These are phyloP conservation scores for Umbellularia californica DNA, from an alignment of 164 flowering plant genomes.

Conservation along the genomic window DNA sequence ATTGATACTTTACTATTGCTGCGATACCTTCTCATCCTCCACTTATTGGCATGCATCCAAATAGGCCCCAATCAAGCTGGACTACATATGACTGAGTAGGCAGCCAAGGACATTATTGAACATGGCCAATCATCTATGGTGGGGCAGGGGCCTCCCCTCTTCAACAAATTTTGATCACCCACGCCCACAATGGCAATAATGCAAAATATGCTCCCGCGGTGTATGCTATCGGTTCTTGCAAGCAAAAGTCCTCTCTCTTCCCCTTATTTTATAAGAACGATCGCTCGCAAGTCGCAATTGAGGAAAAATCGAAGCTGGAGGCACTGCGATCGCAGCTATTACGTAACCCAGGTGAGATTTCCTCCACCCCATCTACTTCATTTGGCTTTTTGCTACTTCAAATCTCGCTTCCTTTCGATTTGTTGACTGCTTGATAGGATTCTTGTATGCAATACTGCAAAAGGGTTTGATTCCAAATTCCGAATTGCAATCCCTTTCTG, in stretches of 20 bases:
- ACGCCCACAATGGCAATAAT: too few relatives aligned
- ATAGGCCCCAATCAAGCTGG: too few relatives aligned
- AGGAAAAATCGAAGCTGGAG: background rate
- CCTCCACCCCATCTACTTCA: background rate
- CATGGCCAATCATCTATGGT: too few relatives aligned
- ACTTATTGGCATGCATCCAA: too few relatives aligned
- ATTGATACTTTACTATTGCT: too few relatives aligned
- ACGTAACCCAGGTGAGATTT: background rate
- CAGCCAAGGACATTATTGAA: too few relatives aligned
- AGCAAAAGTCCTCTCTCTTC: background rate
- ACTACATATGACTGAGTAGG: too few relatives aligned
- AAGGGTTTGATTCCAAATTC: constrained; percentile 10
- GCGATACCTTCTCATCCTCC: too few relatives aligned
- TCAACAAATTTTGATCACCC: too few relatives aligned
- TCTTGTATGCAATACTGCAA: constrained; percentile 2
- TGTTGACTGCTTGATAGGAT: background rate
- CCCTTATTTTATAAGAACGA: background rate
- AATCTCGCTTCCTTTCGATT: background rate
- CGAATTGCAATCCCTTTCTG: background rate
- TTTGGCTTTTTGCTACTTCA: background rate
- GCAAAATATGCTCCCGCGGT: background rate
- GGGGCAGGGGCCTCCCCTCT: too few relatives aligned
- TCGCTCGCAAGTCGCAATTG: background rate
- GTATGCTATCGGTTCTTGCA: background rate
- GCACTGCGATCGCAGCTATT: background rate